Evolutionary conservation across 257 asterid species (phyloP).

Genomic region (Solanum pennellii): DNA sequence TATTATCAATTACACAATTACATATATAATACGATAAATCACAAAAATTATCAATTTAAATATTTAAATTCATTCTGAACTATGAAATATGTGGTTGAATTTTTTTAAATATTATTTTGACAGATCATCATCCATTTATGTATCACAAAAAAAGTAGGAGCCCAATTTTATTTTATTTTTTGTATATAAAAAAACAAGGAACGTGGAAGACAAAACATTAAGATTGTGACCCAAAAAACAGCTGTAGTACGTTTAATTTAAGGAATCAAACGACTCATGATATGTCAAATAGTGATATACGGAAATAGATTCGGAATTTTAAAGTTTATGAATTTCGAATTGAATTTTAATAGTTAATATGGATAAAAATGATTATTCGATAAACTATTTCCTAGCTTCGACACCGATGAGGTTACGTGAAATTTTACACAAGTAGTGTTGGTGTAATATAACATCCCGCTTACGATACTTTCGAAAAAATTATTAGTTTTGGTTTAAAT

Average conservation of each 20-base stretch:
- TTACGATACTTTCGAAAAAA: too few relatives aligned
- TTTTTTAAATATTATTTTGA: background rate
- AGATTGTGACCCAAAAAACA: background rate
- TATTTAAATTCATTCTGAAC: background rate
- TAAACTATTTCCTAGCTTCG: background rate
- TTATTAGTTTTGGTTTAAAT: too few relatives aligned
- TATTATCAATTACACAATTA: too few relatives aligned
- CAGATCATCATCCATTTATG: background rate
- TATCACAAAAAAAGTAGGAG: background rate
- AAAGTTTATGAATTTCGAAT: accelerated
- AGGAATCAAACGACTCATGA: background rate
- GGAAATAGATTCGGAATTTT: accelerated
- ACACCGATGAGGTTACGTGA: background rate
- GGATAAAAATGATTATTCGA: too few relatives aligned
- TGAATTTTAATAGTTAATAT: too few relatives aligned
- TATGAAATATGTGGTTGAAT: background rate
- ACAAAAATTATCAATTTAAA: background rate
- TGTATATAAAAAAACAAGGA: background rate
- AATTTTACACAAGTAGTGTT: background rate
- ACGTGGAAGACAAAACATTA: background rate
- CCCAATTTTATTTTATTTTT: background rate
- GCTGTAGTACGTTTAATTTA: background rate
- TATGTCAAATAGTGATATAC: background rate
- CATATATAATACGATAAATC: background rate
- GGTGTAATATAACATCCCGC: background rate